Base-by-base conservation (phyloP, 345 rosid genomes). In the Gossypium rotundifolium region DNA sequence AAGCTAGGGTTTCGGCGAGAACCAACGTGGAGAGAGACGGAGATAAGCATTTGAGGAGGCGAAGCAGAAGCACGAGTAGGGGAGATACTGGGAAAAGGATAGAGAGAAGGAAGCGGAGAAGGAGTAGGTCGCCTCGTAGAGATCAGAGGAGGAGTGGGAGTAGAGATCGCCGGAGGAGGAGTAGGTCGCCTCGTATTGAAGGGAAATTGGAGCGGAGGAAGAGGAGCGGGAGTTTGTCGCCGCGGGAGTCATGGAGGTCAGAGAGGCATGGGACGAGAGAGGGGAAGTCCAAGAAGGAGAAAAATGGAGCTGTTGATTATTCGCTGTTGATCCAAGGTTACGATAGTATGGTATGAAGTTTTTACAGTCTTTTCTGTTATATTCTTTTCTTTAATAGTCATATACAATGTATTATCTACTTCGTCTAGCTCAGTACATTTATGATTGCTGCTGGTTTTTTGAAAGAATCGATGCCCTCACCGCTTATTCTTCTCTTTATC, bases 291-390 rank as follows among this genome's bases (percentile, higher is more conserved):
- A 81, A 83, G 81, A 84, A 84, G 76, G 51, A 20, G 44, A 75
- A 22, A 59, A 78, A 78, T 59, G 79, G 63, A 49, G 78, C 74
- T 74, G 69, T 79, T 73, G 90, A 94, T 84, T 89, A 88, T 81
- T 83, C 91, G 9, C 79, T 77, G 49, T 74, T 87, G 71, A 89
- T 94, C 75, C 76, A 85, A 57, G 94, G 97, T 77, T 92, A 88
- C 71, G 91, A 90, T 65, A 83, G 79, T 16, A 88, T 92, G 98
- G 98, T 94, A 77, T 8, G 76, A 9, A 11, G 9, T 70, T 8
- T 3, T 45, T 17, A 12, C 42, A 18, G 27, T 64, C n/a, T 33
- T 25, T 13, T 23, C 9, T 49, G 3, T 5, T n/a, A 4, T 45
- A 10, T 29, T 48, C 4, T 66, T 66, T 66, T 23, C 10, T 22